phyloP scores from a whole-genome alignment of 1,284 basidiomycete species.

The Vanrija sp. region DNA sequence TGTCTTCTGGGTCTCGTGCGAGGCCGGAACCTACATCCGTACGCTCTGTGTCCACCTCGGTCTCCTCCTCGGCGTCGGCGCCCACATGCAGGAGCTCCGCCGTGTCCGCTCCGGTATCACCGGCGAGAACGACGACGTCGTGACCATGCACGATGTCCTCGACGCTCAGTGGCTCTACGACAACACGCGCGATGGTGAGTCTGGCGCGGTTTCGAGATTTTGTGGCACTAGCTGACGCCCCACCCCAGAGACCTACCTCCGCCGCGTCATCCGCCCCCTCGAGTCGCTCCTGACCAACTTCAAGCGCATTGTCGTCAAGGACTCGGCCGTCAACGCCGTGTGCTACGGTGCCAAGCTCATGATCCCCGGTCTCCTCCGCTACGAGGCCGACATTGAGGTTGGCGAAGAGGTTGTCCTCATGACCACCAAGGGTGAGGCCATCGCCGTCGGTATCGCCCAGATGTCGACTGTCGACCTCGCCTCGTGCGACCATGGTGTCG shows the following conservation, averaged over 20 bases:
- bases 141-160: conserved; percentile 99
- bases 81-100: conserved; percentile 98
- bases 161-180: conserved; percentile 99
- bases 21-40: conserved; percentile 95
- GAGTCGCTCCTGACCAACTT: conserved; percentile 93
- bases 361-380: conserved; percentile 97
- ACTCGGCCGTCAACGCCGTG: conserved; percentile 97
- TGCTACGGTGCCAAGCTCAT: conserved; percentile 99
- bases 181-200: conserved; percentile 90
- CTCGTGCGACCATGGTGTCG: conserved; percentile 97
- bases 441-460: conserved; percentile 93
- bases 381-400: conserved; percentile 91
- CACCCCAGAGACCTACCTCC: conserved; percentile 81
- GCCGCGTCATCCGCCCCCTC: conserved; percentile 88
- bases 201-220: not conserved
- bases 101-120: conserved; percentile 93
- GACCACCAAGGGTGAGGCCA: conserved; percentile 99
- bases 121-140: conserved; percentile 96
- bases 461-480: conserved; percentile 99
- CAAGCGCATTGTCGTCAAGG: conserved; percentile 99
- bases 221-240: not conserved
- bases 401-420: conserved; percentile 98
- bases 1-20: conserved; percentile 98
- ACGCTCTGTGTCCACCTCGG: conserved; percentile 98
- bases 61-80: conserved; percentile 89